Evolutionary conservation across 2,329 filamentous ascomycete species (phyloP).

Genomic region (Tolypocladium sp.): DNA sequence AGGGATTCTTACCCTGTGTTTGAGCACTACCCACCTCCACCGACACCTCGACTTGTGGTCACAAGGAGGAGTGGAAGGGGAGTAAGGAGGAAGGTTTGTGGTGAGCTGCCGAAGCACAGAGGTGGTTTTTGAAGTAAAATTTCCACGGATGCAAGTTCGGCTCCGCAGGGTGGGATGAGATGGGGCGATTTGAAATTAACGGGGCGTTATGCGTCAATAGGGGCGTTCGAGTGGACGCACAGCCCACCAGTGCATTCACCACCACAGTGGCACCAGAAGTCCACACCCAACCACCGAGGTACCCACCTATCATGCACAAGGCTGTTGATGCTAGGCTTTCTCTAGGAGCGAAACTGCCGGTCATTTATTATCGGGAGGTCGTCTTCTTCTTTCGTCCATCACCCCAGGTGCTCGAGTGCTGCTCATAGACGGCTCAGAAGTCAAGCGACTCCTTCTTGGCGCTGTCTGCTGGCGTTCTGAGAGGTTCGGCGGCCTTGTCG

Average conservation of each 20-base stretch:
- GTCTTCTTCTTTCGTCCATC: background rate
- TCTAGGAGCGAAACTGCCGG: background rate
- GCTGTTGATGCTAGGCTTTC: background rate
- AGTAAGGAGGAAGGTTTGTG: background rate
- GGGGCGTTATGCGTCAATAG: background rate
- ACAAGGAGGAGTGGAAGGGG: background rate
- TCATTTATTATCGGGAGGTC: background rate
- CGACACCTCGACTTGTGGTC: background rate
- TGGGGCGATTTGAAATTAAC: background rate
- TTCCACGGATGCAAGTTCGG: background rate
- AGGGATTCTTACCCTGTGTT: background rate
- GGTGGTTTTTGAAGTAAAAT: background rate
- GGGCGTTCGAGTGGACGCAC: background rate
- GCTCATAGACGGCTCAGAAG: slow-evolving; percentile 41
- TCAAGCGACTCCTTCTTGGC: slow-evolving; percentile 58
- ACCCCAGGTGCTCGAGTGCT: too few relatives aligned
- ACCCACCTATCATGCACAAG: background rate
- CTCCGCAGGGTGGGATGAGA: background rate
- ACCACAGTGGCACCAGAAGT: background rate
- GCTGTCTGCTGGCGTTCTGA: slow-evolving; percentile 38
- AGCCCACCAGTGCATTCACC: too few relatives aligned
- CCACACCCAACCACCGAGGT: background rate
- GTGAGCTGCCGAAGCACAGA: background rate
- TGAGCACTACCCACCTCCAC: background rate
- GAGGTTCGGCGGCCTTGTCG: slow-evolving; percentile 24